These are phyloP conservation scores for Boletus tylopilopsis DNA, from an alignment of 768 basidiomycete species.

Conservation along the genomic window DNA sequence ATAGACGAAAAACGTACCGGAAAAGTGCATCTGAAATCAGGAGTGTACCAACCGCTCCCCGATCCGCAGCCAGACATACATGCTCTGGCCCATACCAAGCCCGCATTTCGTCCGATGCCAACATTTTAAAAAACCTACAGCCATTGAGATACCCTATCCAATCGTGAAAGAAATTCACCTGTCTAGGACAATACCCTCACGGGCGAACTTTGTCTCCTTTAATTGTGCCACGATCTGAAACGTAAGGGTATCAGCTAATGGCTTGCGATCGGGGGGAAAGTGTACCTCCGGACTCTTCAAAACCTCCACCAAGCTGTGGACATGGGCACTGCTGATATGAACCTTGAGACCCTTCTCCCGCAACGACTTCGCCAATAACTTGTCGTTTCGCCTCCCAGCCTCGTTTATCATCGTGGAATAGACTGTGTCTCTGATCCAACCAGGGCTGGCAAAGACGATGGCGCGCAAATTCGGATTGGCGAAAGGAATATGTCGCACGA, in stretches of 20 bases:
- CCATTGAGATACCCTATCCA: background rate
- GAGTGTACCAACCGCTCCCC: constrained; percentile 91
- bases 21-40: constrained; percentile 95
- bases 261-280: background rate
- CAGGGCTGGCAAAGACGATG: constrained; percentile 95
- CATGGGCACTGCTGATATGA: constrained; percentile 90
- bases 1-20: constrained; percentile 46
- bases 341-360: constrained; percentile 87
- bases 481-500: constrained; percentile 89
- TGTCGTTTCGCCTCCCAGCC: constrained; percentile 78
- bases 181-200: constrained; percentile 88
- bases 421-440: constrained; percentile 90
- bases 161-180: constrained; percentile 44
- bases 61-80: constrained; percentile 84
- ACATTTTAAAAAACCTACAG: constrained; percentile 94
- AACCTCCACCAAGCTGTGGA: constrained; percentile 93
- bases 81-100: constrained; percentile 99
- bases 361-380: constrained; percentile 66
- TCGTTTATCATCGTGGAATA: constrained; percentile 81
- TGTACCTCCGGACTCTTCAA: constrained; percentile 89
- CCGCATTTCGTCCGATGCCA: constrained; percentile 88
- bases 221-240: constrained; percentile 66
- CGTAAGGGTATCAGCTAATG: background rate
- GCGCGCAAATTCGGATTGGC: constrained; percentile 68
- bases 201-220: constrained; percentile 95